Base-by-base conservation (phyloP, 129 eudicot species). In the Arctium lappa region DNA sequence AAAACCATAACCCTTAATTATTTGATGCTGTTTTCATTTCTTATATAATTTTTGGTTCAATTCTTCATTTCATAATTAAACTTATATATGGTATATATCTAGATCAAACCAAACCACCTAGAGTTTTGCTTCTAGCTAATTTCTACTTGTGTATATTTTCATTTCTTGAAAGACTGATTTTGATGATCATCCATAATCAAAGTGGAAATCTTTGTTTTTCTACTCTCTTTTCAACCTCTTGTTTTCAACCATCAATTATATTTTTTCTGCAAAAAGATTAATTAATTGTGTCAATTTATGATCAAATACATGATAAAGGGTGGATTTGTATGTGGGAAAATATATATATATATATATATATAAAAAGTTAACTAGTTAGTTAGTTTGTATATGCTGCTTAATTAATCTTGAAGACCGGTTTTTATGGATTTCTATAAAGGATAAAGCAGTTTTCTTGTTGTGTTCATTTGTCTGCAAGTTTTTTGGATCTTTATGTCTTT, bases 401-500 rank as follows among this genome's bases (percentile, higher is more conserved):
- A 60, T 56, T 60, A 60, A 60, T 73, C 83, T 66, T 72, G 84
- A 84, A 77, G 77, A 81, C 76, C 72, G 73, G 79, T 32, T 63
- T 76, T 62, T 68, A 81, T 87, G 74, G 74, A 56, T 72, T 79
- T 78, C 66, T 78, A 76, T 84, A 84, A 84, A 80, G 85, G 32
- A 73, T 80, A 81, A 84, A 84, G 86, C 86, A 79, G 84, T 73
- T 56, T 46, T 13, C 76, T 78, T 63, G 84, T 78, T 82, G 84
- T 73, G 50, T 79, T 79, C 80, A 79, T 79, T 79, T 84, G 84
- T 84, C 80, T 79, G 70, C 36, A 84, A 84, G 73, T 78, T 40
- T 82, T 68, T 86, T 82, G 85, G 88, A 72, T 82, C 89, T 86
- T 83, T 83, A 86, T 82, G 86, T 83, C 86, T 87, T 84, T 77